Evolutionary conservation across 2,329 filamentous ascomycete species (phyloP).

Genomic region (Aspergillus sp.): DNA sequence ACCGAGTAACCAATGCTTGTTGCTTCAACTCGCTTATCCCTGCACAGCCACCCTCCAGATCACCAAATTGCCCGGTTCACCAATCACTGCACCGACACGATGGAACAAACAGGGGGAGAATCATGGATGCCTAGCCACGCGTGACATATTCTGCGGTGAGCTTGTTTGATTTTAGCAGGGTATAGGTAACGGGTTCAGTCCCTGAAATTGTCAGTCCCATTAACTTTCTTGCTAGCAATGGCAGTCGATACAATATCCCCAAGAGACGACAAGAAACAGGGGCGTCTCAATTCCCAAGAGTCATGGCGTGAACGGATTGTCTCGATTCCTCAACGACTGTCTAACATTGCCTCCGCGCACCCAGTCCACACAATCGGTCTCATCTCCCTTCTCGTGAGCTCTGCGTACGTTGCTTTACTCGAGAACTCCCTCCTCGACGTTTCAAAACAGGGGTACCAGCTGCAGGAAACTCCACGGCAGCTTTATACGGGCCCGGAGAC

Average conservation of each 20-base stretch:
- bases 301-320: not conserved
- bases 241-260: not conserved
- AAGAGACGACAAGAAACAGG: not conserved
- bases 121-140: no score
- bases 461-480: not conserved
- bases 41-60: no score
- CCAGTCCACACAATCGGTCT: not conserved
- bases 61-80: no score
- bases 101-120: no score
- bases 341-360: not conserved
- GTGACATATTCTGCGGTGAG: no score
- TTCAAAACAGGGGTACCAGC: not conserved
- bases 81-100: no score
- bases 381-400: not conserved
- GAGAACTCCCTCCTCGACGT: not conserved
- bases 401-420: not conserved
- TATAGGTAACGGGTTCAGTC: no score
- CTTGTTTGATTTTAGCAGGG: no score
- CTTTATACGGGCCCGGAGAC: not conserved
- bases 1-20: no score
- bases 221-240: not conserved
- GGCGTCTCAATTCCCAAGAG: not conserved
- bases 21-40: no score
- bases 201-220: no score
- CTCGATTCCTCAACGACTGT: not conserved